Percentiles rank a stretch among this genome's conserved stretches.
phyloP scores from a whole-genome alignment of 2,329 filamentous ascomycete genomes.

The Stachybotrys chartarum region DNA sequence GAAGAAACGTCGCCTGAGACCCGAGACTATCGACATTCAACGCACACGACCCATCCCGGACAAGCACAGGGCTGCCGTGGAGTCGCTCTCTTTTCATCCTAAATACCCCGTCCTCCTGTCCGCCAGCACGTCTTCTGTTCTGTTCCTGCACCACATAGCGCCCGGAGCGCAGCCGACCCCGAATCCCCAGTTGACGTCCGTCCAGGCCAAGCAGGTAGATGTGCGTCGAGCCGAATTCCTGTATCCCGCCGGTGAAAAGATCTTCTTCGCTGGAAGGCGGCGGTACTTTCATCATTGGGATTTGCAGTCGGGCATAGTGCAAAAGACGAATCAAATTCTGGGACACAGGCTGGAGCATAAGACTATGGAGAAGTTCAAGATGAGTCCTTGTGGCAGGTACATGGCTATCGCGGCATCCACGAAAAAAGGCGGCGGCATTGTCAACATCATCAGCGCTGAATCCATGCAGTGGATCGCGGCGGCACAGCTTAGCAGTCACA shows the following conservation, averaged over 20 bases:
- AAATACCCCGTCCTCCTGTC: constrained; percentile 82
- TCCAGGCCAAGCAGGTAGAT: constrained; percentile 80
- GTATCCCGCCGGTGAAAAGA: constrained; percentile 62
- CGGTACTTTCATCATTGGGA: constrained; percentile 96
- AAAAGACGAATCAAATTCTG: constrained; percentile 71
- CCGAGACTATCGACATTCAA: constrained; percentile 87
- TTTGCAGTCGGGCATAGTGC: constrained; percentile 69
- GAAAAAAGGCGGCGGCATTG: constrained; percentile 76
- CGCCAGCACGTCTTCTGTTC: constrained; percentile 74
- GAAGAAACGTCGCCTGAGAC: constrained; percentile 67
- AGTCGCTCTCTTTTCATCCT: constrained; percentile 84
- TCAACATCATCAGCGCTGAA: constrained; percentile 74
- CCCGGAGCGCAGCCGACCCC: constrained; percentile 67
- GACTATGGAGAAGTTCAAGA: constrained; percentile 83
- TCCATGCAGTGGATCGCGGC: constrained; percentile 86
- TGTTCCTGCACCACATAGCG: constrained; percentile 85
- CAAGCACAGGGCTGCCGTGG: constrained; percentile 70
- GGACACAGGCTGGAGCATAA: constrained; percentile 76
- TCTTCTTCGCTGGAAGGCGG: constrained; percentile 83
- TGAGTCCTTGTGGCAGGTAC: constrained; percentile 80
- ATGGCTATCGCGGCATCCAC: constrained; percentile 76
- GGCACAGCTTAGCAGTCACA: constrained; percentile 71
- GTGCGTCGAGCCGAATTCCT: constrained; percentile 79
- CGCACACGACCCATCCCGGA: constrained; percentile 79
- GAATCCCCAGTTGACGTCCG: constrained; percentile 83